Percentiles rank a stretch among this genome's conserved stretches.
Evolutionary conservation across 2,329 filamentous ascomycete species (phyloP).

Genomic region (Talaromyces amestolkiae): DNA sequence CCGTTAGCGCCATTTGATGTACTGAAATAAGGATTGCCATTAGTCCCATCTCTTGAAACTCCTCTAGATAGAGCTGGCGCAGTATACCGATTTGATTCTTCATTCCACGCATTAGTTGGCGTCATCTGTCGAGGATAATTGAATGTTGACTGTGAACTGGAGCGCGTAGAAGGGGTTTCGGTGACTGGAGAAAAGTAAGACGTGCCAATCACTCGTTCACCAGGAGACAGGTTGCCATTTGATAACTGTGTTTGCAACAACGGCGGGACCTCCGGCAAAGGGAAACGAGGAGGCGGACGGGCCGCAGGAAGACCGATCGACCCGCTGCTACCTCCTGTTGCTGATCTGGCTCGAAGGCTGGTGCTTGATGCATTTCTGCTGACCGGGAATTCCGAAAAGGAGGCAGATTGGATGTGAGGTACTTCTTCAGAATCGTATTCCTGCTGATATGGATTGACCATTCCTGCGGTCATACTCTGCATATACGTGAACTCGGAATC

Average conservation of each 20-base stretch:
- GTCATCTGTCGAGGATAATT: constrained; percentile 74
- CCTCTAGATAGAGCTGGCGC: constrained; percentile 81
- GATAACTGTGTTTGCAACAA: constrained; percentile 65
- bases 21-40: constrained; percentile 60
- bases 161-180: constrained; percentile 62
- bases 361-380: constrained; percentile 70
- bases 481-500: constrained; percentile 79
- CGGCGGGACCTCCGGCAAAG: constrained; percentile 61
- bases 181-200: constrained; percentile 91
- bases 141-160: constrained; percentile 62
- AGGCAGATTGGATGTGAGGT: constrained; percentile 34
- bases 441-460: constrained; percentile 76
- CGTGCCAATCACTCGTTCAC: constrained; percentile 57
- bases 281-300: constrained; percentile 66
- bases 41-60: constrained; percentile 72
- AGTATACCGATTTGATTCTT: constrained; percentile 77
- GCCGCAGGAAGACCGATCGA: constrained; percentile 42
- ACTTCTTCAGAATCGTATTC: constrained; percentile 57
- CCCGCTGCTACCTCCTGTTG: constrained; percentile 60
- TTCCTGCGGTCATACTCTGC: constrained; percentile 58
- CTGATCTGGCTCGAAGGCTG: constrained; percentile 72
- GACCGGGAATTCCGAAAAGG: constrained; percentile 52
- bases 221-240: constrained; percentile 57
- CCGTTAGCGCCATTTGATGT: constrained; percentile 55
- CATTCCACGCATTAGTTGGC: constrained; percentile 66